A percentile compares a stretch with the other conserved stretches of the same genome.
These are phyloP conservation scores for Abelmoschus esculentus DNA, from an alignment of 345 rosid species.

Conservation along the genomic window DNA sequence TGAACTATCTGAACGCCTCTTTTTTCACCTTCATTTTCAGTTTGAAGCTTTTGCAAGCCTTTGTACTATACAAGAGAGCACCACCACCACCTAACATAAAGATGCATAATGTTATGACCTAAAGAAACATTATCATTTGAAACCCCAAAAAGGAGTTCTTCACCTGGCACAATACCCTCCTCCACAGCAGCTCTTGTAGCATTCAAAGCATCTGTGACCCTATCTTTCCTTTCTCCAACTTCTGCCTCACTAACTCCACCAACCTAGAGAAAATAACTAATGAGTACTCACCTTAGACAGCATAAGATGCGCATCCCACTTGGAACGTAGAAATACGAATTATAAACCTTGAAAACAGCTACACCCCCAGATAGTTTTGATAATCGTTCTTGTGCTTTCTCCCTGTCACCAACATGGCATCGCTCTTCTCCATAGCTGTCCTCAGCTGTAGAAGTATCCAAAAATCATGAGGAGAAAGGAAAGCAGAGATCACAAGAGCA, in stretches of 20 bases:
- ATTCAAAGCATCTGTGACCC: constrained; percentile 90
- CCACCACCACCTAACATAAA: constrained; percentile 71
- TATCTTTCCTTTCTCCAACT: constrained; percentile 90
- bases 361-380: constrained; percentile 90
- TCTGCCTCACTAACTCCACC: constrained; percentile 34
- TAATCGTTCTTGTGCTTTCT: constrained; percentile 82
- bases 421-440: constrained; percentile 53
- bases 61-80: constrained; percentile 74
- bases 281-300: constrained; percentile 4
- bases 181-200: constrained; percentile 95
- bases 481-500: not conserved
- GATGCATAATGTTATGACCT: not conserved
- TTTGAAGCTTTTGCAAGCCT: constrained; percentile 56
- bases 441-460: constrained; percentile 44
- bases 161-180: constrained; percentile 95
- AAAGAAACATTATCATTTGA: not conserved
- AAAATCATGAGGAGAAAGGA: not conserved
- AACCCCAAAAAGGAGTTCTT: constrained; percentile 1
- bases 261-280: constrained; percentile 38
- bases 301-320: not conserved
- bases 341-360: constrained; percentile 77
- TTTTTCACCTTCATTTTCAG: constrained; percentile 70
- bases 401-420: constrained; percentile 72
- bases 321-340: constrained; percentile 10
- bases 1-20: constrained; percentile 75